A percentile compares a stretch with the other conserved stretches of the same genome.
Conservation (phyloP, 164 flowering plant genomes). For the Vitis amurensis region DNA sequence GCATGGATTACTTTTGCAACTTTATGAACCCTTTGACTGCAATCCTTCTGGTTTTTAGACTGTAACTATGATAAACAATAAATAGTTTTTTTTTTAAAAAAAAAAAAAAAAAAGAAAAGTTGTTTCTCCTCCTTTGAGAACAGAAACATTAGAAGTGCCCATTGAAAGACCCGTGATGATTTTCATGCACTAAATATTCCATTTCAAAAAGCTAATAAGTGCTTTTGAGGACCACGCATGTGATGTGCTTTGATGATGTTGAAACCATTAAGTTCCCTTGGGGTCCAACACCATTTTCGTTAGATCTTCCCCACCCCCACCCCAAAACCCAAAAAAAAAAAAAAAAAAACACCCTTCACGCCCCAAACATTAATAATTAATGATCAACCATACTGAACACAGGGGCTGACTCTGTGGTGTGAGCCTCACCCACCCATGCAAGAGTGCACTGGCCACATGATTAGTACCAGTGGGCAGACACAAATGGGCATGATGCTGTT, state of each 20-base stretch:
- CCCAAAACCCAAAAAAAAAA: neutral
- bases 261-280: slow-evolving; percentile 20
- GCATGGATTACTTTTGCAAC: no score
- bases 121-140: no score
- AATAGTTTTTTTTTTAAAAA: no score
- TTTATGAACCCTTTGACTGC: no score
- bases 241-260: slow-evolving; percentile 31
- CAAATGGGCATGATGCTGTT: slow-evolving; percentile 5
- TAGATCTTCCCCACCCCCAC: no score
- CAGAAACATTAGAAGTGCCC: slow-evolving; percentile 9
- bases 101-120: no score
- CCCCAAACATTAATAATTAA: no score
- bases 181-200: slow-evolving; percentile 16
- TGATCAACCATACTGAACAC: no score
- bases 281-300: slow-evolving; percentile 19
- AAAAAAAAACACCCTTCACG: no score
- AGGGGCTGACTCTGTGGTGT: no score
- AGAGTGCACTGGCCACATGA: neutral
- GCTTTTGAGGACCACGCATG: slow-evolving; percentile 28
- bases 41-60: no score
- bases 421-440: neutral
- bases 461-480: neutral
- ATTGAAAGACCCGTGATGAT: slow-evolving; percentile 15
- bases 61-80: no score
- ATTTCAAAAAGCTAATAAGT: slow-evolving; percentile 16